Evolutionary conservation across 1,284 basidiomycete genomes (phyloP).

Genomic region (Heterobasidion irregulare): DNA sequence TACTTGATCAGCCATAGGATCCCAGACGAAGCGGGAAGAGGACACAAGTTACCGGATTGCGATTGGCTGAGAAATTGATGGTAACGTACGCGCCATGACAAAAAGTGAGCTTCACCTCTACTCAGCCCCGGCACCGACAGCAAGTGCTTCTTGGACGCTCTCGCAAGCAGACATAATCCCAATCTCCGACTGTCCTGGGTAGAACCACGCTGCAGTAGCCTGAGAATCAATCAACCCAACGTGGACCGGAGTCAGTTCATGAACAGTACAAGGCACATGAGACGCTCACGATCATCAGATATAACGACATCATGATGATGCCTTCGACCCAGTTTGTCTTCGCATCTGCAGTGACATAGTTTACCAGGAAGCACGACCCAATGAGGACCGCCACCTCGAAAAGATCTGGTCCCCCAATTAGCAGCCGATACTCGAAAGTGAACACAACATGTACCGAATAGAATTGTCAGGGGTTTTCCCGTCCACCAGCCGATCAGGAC

Average conservation of each 20-base stretch:
- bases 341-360: constrained; percentile 60
- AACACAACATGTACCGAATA: constrained; percentile 26
- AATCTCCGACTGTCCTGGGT: constrained; percentile 38
- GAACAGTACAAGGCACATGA: neutral
- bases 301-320: constrained; percentile 51
- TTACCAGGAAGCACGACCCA: constrained; percentile 60
- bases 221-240: constrained; percentile 12
- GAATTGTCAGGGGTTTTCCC: constrained; percentile 38
- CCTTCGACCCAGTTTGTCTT: constrained; percentile 63
- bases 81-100: too few species aligned
- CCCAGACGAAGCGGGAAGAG: too few species aligned
- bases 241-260: neutral
- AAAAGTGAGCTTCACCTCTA: neutral
- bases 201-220: constrained; percentile 50
- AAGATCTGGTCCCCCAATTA: constrained; percentile 23
- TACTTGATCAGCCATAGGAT: too few species aligned
- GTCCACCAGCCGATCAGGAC: constrained; percentile 55
- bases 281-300: constrained; percentile 41
- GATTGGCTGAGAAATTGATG: too few species aligned
- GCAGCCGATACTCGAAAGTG: neutral
- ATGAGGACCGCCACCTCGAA: constrained; percentile 56
- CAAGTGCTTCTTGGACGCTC: neutral
- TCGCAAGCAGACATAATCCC: constrained; percentile 22
- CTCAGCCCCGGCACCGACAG: too few species aligned
- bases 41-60: too few species aligned